These are phyloP conservation scores for Stromatinia cepivora DNA, from an alignment of 2,329 filamentous ascomycete genomes.

Conservation along the genomic window DNA sequence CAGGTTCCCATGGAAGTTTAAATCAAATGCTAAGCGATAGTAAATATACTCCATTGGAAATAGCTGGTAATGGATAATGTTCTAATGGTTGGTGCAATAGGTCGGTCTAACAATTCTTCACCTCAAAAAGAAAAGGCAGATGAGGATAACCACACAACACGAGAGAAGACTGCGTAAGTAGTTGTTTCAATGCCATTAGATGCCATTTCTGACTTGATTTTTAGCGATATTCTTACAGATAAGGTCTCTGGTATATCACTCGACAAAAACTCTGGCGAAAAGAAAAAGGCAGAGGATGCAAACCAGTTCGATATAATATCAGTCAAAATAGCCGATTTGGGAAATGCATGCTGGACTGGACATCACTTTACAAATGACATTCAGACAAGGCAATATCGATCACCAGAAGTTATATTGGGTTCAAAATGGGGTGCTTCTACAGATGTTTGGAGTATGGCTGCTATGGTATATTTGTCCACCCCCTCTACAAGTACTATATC, in stretches of 20 bases:
- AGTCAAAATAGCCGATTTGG: conserved; percentile 97
- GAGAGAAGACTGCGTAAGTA: conserved; percentile 91
- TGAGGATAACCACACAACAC: conserved; percentile 72
- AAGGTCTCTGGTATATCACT: conserved; percentile 95
- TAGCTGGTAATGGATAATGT: conserved; percentile 42
- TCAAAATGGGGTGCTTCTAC: conserved; percentile 99
- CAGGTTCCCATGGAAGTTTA: conserved; percentile 71
- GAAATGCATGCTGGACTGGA: conserved; percentile 97
- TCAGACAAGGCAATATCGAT: conserved; percentile 94
- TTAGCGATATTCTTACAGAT: conserved; percentile 81
- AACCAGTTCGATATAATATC: conserved; percentile 64
- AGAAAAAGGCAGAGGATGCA: conserved; percentile 57
- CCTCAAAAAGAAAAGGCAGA: conserved; percentile 51
- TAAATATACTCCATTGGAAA: conserved; percentile 51
- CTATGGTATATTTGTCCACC: conserved; percentile 71
- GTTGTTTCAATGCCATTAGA: conserved; percentile 1
- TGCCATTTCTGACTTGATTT: conserved; percentile 25
- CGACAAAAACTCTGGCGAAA: conserved; percentile 71
- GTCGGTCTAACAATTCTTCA: conserved; percentile 45
- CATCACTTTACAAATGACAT: conserved; percentile 99
- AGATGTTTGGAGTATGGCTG: conserved; percentile 99
- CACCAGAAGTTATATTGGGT: conserved; percentile 93
- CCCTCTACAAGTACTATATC: not conserved
- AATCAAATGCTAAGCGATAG: conserved; percentile 82
- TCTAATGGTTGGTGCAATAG: conserved; percentile 58